These are phyloP conservation scores for Taphrina pruni DNA, from an alignment of 1,139 yeast species.

Conservation along the genomic window DNA sequence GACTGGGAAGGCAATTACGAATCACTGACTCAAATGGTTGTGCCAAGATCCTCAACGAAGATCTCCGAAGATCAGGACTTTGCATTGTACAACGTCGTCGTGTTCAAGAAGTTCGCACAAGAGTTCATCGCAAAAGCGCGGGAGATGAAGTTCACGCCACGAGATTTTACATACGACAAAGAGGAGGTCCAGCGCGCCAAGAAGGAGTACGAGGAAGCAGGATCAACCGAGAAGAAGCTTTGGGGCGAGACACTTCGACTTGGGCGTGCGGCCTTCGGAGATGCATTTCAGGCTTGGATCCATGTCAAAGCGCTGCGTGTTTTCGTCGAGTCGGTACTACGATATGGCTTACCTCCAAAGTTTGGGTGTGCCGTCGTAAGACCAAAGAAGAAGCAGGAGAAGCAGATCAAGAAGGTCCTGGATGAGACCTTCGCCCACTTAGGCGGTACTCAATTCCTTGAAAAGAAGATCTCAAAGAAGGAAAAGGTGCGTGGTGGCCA, in stretches of 20 bases:
- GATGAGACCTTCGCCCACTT: conserved; percentile 36
- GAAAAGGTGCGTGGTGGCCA: conserved; percentile 32
- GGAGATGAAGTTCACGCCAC: conserved; percentile 88
- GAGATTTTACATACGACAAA: conserved; percentile 88
- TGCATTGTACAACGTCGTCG: conserved; percentile 73
- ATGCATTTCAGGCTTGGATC: conserved; percentile 81
- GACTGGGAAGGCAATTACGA: conserved; percentile 61
- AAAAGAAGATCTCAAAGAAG: conserved; percentile 23
- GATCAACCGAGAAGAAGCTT: conserved; percentile 72
- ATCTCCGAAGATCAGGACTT: conserved; percentile 77
- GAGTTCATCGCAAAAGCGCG: conserved; percentile 75
- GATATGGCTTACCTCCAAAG: conserved; percentile 96
- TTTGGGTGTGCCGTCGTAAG: conserved; percentile 70
- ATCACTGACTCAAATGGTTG: conserved; percentile 76
- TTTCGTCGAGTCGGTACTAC: conserved; percentile 73
- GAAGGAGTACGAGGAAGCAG: conserved; percentile 77
- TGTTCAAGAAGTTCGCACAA: conserved; percentile 78
- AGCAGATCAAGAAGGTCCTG: conserved; percentile 42
- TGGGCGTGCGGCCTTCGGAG: conserved; percentile 85
- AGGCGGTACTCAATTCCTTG: conserved; percentile 13
- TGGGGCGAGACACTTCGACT: conserved; percentile 81
- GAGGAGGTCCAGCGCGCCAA: conserved; percentile 61
- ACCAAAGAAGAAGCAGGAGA: conserved; percentile 48
- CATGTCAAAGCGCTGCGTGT: conserved; percentile 76
- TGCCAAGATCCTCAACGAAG: conserved; percentile 82